Conservation (phyloP, 371 early-diverging fungal genomes). For the Vittaforma corneae region DNA sequence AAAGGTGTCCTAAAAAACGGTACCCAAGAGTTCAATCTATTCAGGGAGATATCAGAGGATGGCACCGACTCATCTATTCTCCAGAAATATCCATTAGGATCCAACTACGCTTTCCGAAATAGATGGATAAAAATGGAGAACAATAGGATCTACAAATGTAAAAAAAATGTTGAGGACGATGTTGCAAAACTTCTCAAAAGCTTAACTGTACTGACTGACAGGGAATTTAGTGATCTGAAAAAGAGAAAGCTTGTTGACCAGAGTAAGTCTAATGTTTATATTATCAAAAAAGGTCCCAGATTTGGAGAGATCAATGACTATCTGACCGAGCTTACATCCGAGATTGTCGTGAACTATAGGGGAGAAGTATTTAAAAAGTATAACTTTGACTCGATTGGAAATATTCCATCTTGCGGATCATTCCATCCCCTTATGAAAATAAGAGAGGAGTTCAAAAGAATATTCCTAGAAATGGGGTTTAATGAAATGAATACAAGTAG, state of each 20-base stretch:
- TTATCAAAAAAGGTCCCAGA: slow-evolving; percentile 71
- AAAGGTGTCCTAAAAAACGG: slow-evolving; percentile 40
- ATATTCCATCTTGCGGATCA: slow-evolving; percentile 72
- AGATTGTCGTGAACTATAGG: slow-evolving; percentile 73
- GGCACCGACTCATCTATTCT: slow-evolving; percentile 10
- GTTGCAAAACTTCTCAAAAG: slow-evolving; percentile 15
- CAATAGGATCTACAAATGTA: slow-evolving; percentile 27
- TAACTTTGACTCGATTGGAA: slow-evolving; percentile 83
- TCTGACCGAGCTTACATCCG: slow-evolving; percentile 82
- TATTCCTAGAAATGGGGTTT: slow-evolving; percentile 96
- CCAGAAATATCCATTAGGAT: slow-evolving; percentile 24
- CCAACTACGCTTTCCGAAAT: slow-evolving; percentile 49
- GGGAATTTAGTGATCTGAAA: slow-evolving; percentile 40
- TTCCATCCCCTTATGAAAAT: slow-evolving; percentile 97
- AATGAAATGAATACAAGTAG: slow-evolving; percentile 94
- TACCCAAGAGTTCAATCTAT: slow-evolving; percentile 47
- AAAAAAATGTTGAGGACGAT: slow-evolving; percentile 21
- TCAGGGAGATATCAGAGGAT: slow-evolving; percentile 17
- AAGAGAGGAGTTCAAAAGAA: slow-evolving; percentile 90
- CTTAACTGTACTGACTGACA: not conserved
- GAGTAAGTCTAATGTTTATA: slow-evolving; percentile 61
- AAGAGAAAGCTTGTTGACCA: slow-evolving; percentile 49
- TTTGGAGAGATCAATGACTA: slow-evolving; percentile 73
- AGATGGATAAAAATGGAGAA: slow-evolving; percentile 45
- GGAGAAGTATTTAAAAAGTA: slow-evolving; percentile 81